phyloP scores from a whole-genome alignment of 1,284 basidiomycete genomes.

The Apiotrichum veenhuisii region DNA sequence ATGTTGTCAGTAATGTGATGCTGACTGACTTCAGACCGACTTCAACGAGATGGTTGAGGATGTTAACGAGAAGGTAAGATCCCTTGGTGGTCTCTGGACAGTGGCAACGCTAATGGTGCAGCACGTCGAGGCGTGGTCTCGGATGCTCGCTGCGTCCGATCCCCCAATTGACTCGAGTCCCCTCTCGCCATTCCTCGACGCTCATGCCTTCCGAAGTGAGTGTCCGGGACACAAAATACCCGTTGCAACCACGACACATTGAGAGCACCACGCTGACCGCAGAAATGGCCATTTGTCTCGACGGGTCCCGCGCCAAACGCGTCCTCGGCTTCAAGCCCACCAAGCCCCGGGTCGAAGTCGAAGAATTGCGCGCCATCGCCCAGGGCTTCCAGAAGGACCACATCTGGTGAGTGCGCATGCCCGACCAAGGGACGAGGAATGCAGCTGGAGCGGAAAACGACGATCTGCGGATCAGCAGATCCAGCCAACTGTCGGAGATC shows the following conservation, averaged over 20 bases:
- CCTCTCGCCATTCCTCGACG: conserved; percentile 76
- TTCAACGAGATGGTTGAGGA: conserved; percentile 22
- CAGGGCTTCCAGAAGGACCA: conserved; percentile 43
- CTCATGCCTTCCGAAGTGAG: conserved; percentile 54
- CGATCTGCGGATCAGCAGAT: too few species aligned
- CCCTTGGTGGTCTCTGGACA: not conserved
- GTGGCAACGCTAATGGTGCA: conserved; percentile 7
- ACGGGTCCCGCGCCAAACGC: conserved; percentile 38
- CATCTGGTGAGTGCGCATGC: conserved; percentile 35
- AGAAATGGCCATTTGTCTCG: conserved; percentile 56
- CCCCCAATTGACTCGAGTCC: conserved; percentile 73
- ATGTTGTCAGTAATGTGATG: too few species aligned
- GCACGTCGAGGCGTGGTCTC: conserved; percentile 77
- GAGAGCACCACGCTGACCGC: conserved; percentile 6
- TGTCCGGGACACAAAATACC: not conserved
- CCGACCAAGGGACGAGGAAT: too few species aligned
- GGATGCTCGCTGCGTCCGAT: conserved; percentile 69
- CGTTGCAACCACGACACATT: not conserved
- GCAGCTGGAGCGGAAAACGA: too few species aligned
- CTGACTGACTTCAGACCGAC: conserved; percentile 8
- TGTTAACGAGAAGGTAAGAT: conserved; percentile 16
- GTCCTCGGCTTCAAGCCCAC: conserved; percentile 66
- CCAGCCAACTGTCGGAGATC: too few species aligned
- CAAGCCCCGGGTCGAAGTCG: conserved; percentile 53
- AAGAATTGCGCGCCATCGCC: conserved; percentile 38